These are phyloP conservation scores for Camelina sativa DNA, from an alignment of 345 rosid genomes.

Conservation along the genomic window DNA sequence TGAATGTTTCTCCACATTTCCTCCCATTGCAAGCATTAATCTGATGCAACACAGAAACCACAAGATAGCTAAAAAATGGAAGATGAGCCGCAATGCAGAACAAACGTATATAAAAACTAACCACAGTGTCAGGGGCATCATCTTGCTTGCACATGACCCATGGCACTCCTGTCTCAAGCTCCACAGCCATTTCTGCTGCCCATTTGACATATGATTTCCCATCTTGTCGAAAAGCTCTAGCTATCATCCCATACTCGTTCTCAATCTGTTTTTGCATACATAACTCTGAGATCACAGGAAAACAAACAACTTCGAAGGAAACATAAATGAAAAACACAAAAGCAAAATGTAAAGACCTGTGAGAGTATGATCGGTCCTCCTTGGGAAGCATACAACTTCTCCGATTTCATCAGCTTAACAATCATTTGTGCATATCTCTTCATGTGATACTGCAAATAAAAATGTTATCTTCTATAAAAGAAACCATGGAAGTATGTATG, in stretches of 20 bases:
- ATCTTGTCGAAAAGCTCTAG: conserved; percentile 53
- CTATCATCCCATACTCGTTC: conserved; percentile 72
- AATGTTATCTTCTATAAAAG: neutral
- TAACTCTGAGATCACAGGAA: neutral
- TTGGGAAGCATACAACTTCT: conserved; percentile 74
- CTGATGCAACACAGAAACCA: conserved; percentile 44
- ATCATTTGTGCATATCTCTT: conserved; percentile 57
- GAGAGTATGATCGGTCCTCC: conserved; percentile 91
- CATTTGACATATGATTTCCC: conserved; percentile 71
- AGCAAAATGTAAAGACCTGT: conserved; percentile 53
- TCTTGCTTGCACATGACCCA: conserved; percentile 95
- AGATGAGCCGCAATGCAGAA: conserved; percentile 12
- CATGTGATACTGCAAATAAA: conserved; percentile 60
- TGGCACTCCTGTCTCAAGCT: conserved; percentile 78
- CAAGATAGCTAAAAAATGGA: neutral
- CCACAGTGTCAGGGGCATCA: conserved; percentile 89
- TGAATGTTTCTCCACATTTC: conserved; percentile 79
- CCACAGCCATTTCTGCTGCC: conserved; percentile 78
- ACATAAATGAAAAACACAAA: neutral
- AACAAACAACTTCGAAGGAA: conserved; percentile 6
- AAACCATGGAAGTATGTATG: neutral
- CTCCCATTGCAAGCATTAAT: conserved; percentile 81
- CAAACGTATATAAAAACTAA: conserved; percentile 39
- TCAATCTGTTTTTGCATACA: conserved; percentile 55
- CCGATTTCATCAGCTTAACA: conserved; percentile 71